Evolutionary conservation across 352 stramenopile species (phyloP), one percentile per base, ranked within the genome.

Genomic region (Plasmopara halstedii): DNA sequence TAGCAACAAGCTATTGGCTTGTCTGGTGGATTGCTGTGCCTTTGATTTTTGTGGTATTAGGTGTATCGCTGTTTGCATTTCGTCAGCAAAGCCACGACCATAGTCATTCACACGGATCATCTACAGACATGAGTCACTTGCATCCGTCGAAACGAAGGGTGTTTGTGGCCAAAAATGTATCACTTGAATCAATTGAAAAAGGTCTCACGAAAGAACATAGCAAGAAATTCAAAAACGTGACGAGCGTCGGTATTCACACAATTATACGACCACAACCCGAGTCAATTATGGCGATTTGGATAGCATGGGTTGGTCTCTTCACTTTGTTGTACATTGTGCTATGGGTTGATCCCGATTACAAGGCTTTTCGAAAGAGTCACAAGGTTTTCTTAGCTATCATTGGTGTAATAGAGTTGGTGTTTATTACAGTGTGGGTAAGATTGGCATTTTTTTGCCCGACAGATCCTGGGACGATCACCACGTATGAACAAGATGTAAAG

Each of bases 221-320:
- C 59, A 56, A 57, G 40, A 70, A 64, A 35, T 43, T 56, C 26
- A 67, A 55, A 20, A 42, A 60, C 18, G 36, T 58, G 46, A 43
- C 40, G 20, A 58, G 50, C 9, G 50, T 65, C 22, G 50, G 46
- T 23, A 34, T 65, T 3, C 42, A 50, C 26, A 49, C 48, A 15
- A 42, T 85, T 4, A 42, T 60, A 2, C 73, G 70, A 33, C 53
- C 72, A 10, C 74, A 86, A 25, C 69, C 74, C 0, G 78, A 90
- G 59, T 67, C 75, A 17, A 66, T 76, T 2, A 84, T 90, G 59
- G 78, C 73, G n/a, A 79, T 90, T 39, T 90, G 78, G 78, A 62
- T 84, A 47, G 71, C 62, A 8, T 90, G 75, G 75, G 63, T 90
- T 10, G 19, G 62, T 42, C 53, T 79, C n/a, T 90, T 90, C 49